phyloP scores from a whole-genome alignment of 2,329 filamentous ascomycete species.

The Aspergillus oerlinghausenensis region DNA sequence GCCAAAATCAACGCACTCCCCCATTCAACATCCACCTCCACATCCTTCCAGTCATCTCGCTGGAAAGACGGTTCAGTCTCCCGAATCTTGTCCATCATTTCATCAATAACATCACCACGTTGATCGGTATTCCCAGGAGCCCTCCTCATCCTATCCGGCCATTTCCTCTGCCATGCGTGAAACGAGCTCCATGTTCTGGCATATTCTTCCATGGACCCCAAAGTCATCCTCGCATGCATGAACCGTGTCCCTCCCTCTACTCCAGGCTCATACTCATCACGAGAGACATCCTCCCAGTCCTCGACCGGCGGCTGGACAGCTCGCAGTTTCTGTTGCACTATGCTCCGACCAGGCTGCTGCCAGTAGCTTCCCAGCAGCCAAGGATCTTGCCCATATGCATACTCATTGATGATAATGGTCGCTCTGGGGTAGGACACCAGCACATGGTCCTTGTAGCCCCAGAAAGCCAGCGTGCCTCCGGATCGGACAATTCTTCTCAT shows the following conservation, averaged over 20 bases:
- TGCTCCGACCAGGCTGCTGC: conserved; percentile 53
- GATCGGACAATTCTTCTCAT: conserved; percentile 50
- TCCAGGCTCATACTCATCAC: conserved; percentile 52
- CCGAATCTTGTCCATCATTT: background rate
- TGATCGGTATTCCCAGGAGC: background rate
- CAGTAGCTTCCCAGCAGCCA: conserved; percentile 55
- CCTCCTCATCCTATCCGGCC: background rate
- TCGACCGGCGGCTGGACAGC: conserved; percentile 48
- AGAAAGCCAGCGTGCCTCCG: conserved; percentile 59
- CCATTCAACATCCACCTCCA: background rate
- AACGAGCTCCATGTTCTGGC: conserved; percentile 58
- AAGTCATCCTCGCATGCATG: conserved; percentile 50
- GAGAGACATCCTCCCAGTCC: conserved; percentile 51
- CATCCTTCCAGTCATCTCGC: background rate
- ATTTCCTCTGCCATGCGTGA: conserved; percentile 48
- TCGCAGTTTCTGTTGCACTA: conserved; percentile 50
- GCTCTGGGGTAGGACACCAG: conserved; percentile 52
- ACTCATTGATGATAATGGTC: conserved; percentile 51
- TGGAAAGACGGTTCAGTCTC: background rate
- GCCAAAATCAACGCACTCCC: background rate
- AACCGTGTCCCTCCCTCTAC: conserved; percentile 44
- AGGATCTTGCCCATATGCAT: conserved; percentile 50
- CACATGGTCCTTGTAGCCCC: conserved; percentile 62
- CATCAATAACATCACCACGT: background rate
- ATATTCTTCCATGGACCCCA: conserved; percentile 60